A percentile compares a stretch with the other conserved stretches of the same genome.
phyloP scores from a whole-genome alignment of 306 rosid genomes.

The Arachis hypogaea region DNA sequence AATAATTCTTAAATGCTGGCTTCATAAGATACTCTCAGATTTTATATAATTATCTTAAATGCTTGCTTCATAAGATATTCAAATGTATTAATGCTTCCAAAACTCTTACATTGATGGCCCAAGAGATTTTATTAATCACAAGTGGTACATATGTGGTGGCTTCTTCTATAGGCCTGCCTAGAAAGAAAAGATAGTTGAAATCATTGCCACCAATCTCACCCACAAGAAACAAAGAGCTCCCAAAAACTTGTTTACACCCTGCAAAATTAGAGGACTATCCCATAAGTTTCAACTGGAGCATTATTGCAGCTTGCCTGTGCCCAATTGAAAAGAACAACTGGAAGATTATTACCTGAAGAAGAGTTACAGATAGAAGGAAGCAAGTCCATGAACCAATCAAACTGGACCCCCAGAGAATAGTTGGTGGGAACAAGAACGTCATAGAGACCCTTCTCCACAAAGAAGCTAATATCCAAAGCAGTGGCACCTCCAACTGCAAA shows the following conservation, averaged over 20 bases:
- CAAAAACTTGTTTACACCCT: slow-evolving; percentile 40
- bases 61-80: neutral
- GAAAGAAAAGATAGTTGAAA: slow-evolving; percentile 33
- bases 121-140: slow-evolving; percentile 27
- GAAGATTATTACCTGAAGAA: slow-evolving; percentile 32
- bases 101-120: slow-evolving; percentile 19
- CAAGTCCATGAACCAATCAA: slow-evolving; percentile 43
- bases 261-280: neutral
- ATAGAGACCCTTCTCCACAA: slow-evolving; percentile 13
- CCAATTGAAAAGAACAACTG: too few relatives aligned
- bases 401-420: slow-evolving; percentile 36
- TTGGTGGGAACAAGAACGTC: slow-evolving; percentile 13
- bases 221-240: slow-evolving; percentile 39
- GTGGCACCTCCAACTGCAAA: slow-evolving; percentile 54
- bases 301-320: too few relatives aligned
- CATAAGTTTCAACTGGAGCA: too few relatives aligned
- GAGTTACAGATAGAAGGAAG: slow-evolving; percentile 38
- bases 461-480: slow-evolving; percentile 32
- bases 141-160: slow-evolving; percentile 31
- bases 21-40: too few relatives aligned
- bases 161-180: neutral
- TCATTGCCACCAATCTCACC: slow-evolving; percentile 56
- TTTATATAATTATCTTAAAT: too few relatives aligned
- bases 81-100: neutral
- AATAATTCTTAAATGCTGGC: too few relatives aligned